Evolutionary conservation across 2,329 filamentous ascomycete species (phyloP).

Genomic region (Hymenoscyphus infarciens): DNA sequence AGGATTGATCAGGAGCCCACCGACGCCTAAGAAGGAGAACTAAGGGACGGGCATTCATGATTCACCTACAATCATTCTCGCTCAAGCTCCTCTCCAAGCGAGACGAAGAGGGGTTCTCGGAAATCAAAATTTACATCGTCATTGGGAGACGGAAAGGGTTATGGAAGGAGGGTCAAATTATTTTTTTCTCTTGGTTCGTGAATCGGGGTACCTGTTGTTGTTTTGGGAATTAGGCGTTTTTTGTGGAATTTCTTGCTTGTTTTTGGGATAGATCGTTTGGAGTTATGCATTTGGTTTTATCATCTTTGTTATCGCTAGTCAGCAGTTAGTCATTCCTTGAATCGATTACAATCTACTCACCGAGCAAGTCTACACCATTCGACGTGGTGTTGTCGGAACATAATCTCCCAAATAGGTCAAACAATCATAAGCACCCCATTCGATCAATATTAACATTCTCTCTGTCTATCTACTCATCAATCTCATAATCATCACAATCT

Average conservation of each 20-base stretch:
- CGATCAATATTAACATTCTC: not conserved
- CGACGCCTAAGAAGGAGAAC: no score
- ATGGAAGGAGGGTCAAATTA: not conserved
- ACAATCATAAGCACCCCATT: not conserved
- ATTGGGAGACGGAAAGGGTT: not conserved
- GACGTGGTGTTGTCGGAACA: not conserved
- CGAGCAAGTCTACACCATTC: not conserved
- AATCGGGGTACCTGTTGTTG: not conserved
- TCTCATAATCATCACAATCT: not conserved
- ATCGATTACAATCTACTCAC: not conserved
- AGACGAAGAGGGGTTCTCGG: not conserved
- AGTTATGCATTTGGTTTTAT: not conserved
- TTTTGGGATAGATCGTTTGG: no score
- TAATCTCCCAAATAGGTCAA: not conserved
- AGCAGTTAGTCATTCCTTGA: not conserved
- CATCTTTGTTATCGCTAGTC: not conserved
- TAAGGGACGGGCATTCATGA: no score
- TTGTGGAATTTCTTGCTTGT: not conserved
- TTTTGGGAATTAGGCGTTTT: not conserved
- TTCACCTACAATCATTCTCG: no score
- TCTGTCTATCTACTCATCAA: not conserved
- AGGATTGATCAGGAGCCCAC: no score
- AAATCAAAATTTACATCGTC: not conserved
- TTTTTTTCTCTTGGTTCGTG: not conserved
- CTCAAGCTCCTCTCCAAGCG: no score